Evolutionary conservation across 192 early-diverging fungal species (phyloP), one percentile per base, ranked within the genome.

Genomic region (Glomus cerebriforme): DNA sequence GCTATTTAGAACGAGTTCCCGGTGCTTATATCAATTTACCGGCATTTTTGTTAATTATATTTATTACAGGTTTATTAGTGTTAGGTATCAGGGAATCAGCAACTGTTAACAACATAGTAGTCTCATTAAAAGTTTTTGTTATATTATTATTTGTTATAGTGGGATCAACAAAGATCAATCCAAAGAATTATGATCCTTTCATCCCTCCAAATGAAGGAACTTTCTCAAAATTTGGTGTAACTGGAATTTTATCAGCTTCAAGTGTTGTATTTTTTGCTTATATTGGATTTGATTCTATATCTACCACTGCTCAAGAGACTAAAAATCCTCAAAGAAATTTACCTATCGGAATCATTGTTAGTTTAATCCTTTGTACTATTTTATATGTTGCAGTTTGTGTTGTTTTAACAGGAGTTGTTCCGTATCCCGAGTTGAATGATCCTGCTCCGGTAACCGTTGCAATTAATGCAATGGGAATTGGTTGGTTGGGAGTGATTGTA

Each of bases 231-330:
- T 96, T 87, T 85, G 95, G 94, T 37, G 86, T 85, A 8, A 76
- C 84, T 31, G 94, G 95, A 45, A 76, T 95, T 22, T 91, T 95
- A 66, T 88, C 89, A 73, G 93, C 87, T 19, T 88, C 96, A 8
- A 87, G 91, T 37, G 83, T 88, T 1, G 94, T 96, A 15, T 96
- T 96, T 80, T 90, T 88, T 75, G 85, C 92, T 19, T 96, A 95
- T 80, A 93, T 96, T 82, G 95, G 96, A 9, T 96, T 96, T 83
- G 96, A 97, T 83, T 88, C 92, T 1, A 92, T 96, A 17, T 91
- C 95, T 0, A 97, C 96, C 1, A 92, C 92, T 8, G 92, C 96
- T 10, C 92, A 94, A 79, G 96, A 97, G 81, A 86, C 93, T 17
- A 88, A 87, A 49, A 88, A 93, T 64, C 95, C 96, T 15, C 90